Evolutionary conservation across 805 yeast species (phyloP).

Genomic region (Barnettozyma pratensis): DNA sequence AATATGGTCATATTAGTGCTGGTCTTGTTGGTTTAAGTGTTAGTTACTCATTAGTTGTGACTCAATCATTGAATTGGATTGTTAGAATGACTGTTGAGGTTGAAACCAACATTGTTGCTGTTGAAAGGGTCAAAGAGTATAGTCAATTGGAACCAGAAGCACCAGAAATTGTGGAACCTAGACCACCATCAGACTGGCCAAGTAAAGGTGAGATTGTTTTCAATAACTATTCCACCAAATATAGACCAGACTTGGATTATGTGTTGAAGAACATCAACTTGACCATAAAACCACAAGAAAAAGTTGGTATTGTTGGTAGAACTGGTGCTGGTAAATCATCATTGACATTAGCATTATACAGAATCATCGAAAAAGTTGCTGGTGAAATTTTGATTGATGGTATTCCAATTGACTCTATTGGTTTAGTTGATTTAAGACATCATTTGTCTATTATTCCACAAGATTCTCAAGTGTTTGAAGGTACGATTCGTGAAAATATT

Average conservation of each 20-base stretch:
- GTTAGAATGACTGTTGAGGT: conserved; percentile 99
- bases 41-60: conserved; percentile 87
- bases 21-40: conserved; percentile 94
- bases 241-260: conserved; percentile 75
- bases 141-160: conserved; percentile 82
- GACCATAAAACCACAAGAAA: conserved; percentile 66
- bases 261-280: conserved; percentile 67
- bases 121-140: conserved; percentile 90
- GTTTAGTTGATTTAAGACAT: conserved; percentile 72
- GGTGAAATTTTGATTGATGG: conserved; percentile 75
- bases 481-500: conserved; percentile 76
- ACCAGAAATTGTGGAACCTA: conserved; percentile 56
- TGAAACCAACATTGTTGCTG: conserved; percentile 94
- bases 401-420: conserved; percentile 59
- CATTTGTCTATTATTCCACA: conserved; percentile 85
- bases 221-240: conserved; percentile 73
- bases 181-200: conserved; percentile 79
- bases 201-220: conserved; percentile 60
- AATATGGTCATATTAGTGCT: conserved; percentile 70
- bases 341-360: conserved; percentile 74
- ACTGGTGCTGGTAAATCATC: conserved; percentile 97
- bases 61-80: conserved; percentile 94
- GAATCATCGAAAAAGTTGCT: conserved; percentile 72
- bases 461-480: conserved; percentile 89
- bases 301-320: conserved; percentile 93